Evolutionary conservation across 768 basidiomycete genomes (phyloP).

Genomic region (Phlebiopsis flavidoalba): DNA sequence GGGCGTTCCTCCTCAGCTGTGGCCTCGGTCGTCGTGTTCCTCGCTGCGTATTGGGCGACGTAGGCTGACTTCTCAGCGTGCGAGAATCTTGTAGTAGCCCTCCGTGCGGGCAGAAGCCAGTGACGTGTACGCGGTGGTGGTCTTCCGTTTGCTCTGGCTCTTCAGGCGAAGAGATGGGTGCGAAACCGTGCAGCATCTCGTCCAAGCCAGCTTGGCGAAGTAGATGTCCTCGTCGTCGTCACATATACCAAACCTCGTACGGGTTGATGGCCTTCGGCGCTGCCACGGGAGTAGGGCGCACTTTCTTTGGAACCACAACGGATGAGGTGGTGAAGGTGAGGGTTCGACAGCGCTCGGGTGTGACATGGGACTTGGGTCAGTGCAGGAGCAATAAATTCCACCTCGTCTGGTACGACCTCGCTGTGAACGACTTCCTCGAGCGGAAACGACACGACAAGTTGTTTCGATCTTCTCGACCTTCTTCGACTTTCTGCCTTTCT

Average conservation of each 20-base stretch:
- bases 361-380: constrained; percentile 47
- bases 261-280: constrained; percentile 45
- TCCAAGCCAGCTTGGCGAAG: constrained; percentile 62
- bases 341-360: constrained; percentile 37
- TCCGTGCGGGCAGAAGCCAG: constrained; percentile 90
- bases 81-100: constrained; percentile 93
- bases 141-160: constrained; percentile 40
- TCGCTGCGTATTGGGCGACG: constrained; percentile 80
- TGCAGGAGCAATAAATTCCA: constrained; percentile 44
- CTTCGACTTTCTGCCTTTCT: constrained; percentile 36
- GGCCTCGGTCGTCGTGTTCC: constrained; percentile 39
- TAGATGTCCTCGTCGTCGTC: constrained; percentile 90
- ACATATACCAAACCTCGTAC: constrained; percentile 52
- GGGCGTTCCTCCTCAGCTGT: constrained; percentile 40
- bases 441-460: constrained; percentile 9
- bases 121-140: constrained; percentile 56
- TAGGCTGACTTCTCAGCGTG: constrained; percentile 89
- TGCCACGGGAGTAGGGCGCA: constrained; percentile 33
- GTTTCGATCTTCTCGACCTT: constrained; percentile 29
- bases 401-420: constrained; percentile 46
- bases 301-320: constrained; percentile 18
- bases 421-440: constrained; percentile 35
- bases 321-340: constrained; percentile 43
- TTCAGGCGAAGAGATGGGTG: constrained; percentile 21
- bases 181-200: constrained; percentile 19